Base-by-base conservation (phyloP, 2,329 filamentous ascomycete genomes). In the Colletotrichum trifolii region DNA sequence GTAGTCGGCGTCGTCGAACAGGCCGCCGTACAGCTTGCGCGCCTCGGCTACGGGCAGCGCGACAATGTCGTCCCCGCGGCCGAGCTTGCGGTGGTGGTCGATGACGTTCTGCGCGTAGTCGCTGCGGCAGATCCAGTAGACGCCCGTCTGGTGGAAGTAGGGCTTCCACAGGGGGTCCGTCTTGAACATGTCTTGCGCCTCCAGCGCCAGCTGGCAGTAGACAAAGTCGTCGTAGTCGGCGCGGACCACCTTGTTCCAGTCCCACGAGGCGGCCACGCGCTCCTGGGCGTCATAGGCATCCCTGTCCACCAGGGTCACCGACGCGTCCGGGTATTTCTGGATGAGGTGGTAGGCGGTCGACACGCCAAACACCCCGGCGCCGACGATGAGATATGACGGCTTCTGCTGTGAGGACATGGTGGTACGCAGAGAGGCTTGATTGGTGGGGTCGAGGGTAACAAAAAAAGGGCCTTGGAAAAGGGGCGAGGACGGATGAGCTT, bases 201-300 rank as follows among this genome's bases (percentile, higher is more conserved):
- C 88, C 35, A 91, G 81, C 0, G 85, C 90, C 17, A 92, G 81
- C 54, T 83, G 75, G 74, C 85, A 88, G 78, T 92, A 92, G 13
- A 87, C 75, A 2, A 85, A 77, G 69, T 90, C 87, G 60, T 85
- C 81, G 76, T 92, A 92, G 74, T 92, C 89, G 52, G 89, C 87
- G 61, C 89, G 87, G 13, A 92, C 83, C 35, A 91, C 88, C 75
- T 91, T 92, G 79, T 91, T 92, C 84, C 89, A 88, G 77, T 93
- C 90, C 80, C 87, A 90, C 0, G 90, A 91, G 0, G 90, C 90
- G 38, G 88, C 89, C 33, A 82, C 77, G 3, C 79, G 77, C 56
- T 72, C 76, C 0, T 79, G 76, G 1, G 83, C 83, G 33, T 85
- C 82, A 49, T 77, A 81, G 2, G 81, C 78, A 63, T 84, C 79